Percentiles rank a stretch among this genome's conserved stretches.
These are phyloP conservation scores for Paraphoma chrysanthemicola DNA, from an alignment of 2,329 filamentous ascomycete species.

Conservation along the genomic window DNA sequence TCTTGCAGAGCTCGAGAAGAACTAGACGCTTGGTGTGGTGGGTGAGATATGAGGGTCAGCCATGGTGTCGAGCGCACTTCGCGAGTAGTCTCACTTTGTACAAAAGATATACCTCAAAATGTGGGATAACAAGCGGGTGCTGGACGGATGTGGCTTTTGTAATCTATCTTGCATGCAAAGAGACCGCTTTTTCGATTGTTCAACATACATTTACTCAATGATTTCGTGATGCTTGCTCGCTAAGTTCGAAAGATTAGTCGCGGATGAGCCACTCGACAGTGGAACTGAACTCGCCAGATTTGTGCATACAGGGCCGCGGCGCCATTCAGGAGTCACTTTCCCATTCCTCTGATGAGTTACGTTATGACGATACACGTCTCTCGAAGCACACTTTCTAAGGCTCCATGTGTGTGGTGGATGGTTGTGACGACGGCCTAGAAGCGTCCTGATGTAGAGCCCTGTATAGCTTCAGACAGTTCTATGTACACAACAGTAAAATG, in stretches of 20 bases:
- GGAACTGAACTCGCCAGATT: not conserved
- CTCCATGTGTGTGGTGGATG: no score
- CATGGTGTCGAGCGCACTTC: slow-evolving; percentile 39
- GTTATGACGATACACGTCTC: no score
- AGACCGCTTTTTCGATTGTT: slow-evolving; percentile 38
- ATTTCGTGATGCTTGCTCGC: no score
- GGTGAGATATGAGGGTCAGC: slow-evolving; percentile 43
- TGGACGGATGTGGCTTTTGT: slow-evolving; percentile 46
- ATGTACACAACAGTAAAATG: no score
- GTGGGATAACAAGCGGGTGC: slow-evolving; percentile 42
- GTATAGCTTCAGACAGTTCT: no score
- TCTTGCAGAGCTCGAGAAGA: slow-evolving; percentile 84
- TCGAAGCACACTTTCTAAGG: no score
- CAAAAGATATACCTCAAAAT: slow-evolving; percentile 47
- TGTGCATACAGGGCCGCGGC: no score
- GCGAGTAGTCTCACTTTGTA: slow-evolving; percentile 46
- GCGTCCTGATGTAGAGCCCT: no score
- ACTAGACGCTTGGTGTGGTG: slow-evolving; percentile 42
- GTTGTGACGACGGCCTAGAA: no score
- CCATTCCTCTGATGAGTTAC: no score
- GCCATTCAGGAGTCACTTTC: no score
- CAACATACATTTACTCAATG: slow-evolving; percentile 6
- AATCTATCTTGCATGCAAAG: slow-evolving; percentile 51
- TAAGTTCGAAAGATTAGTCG: no score
- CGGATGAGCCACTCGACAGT: not conserved